Base-by-base conservation (phyloP, 78 protist genomes). In the Dictyostelium intermedium region DNA sequence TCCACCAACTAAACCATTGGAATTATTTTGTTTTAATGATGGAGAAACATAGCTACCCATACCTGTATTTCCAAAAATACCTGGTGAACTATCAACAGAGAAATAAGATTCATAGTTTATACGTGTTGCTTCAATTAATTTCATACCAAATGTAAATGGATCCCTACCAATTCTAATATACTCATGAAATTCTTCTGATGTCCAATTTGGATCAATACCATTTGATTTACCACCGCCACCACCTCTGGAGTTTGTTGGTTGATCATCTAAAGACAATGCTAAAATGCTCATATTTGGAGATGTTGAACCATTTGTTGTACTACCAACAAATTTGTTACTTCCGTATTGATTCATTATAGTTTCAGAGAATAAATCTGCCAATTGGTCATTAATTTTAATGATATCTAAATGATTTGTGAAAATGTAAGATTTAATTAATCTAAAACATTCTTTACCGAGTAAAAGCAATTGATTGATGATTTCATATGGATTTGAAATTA, bases 111-210 rank as follows among this genome's bases (percentile, higher is more conserved):
- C 35, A 35, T 79, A 43, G 23, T 89, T 84, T 3, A 89, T 80
- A 43, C 82, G 82, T 18, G 82, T 43, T 13, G 85, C 13, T 27
- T 89, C 94, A 69, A 89, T 43, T 47, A 89, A 66, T 20, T 66
- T 43, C 94, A 89, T 89, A 61, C 94, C 94, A 89, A 89, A 89
- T 9, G 87, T 34, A 56, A 74, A 89, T 27, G 94, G 94, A 50
- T 89, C 94, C 11, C 72, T 61, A 50, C 94, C 94, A 23, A 89
- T 43, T 80, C 94, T 80, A 45, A 80, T 45, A 32, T 69, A 89
- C 39, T 89, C 94, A 34, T 89, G 84, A 61, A 89, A 89, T n/a
- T 89, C 94, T 66, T 89, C 94, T 2, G 87, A 69, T 45, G 87
- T 50, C 94, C 94, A 89, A 69, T 78, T 50, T 43, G 87, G 85